Base-by-base conservation (phyloP, 768 basidiomycete species). In the Tylopilus subfusipes region DNA sequence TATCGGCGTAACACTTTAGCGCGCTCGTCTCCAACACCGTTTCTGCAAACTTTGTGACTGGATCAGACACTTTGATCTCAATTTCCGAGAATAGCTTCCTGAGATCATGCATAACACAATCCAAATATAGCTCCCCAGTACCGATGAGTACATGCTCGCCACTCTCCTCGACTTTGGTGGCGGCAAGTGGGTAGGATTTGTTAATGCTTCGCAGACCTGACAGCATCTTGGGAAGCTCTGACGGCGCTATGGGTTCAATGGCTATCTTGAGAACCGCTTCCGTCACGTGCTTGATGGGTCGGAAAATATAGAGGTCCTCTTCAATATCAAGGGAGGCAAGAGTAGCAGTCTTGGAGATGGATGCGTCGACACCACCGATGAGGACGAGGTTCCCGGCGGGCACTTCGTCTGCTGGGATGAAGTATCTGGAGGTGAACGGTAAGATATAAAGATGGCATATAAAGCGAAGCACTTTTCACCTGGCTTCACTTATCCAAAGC, bases 11-110 rank as follows among this genome's bases (percentile, higher is more conserved):
- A 67, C 96, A 98, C 73, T 98, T 99, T 59, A 99, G 73, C 4
- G 96, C 97, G 61, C 90, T 93, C 30, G 96, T 98, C 77, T 99
- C 97, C 60, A 98, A 76, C 21, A 98, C 96, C 2, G 97, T 99
- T 76, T 99, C 97, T 67, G 92, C 90, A 76, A 99, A 99, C 68
- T 93, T 93, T 16, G 94, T 96, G 36, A 98, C 94, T 2, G 97
- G 97, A 76, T 99, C 97, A 22, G 96, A 98, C 14, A 98, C 94
- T 77, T 99, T 99, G 79, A 99, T 98, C 78, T 99, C 97, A 62
- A 98, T 97, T 76, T 99, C 97, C 29, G 94, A 86, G 75, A 96
- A 99, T 56, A 98, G 67, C 56, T 81, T 83, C 57, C 97, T 80
- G 48, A 99, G 74, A 72, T 99, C 97, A 65, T 99, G 96, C 86